Base-by-base conservation (phyloP, 75 land plant genomes). In the Pseudotsuga menziesii region DNA sequence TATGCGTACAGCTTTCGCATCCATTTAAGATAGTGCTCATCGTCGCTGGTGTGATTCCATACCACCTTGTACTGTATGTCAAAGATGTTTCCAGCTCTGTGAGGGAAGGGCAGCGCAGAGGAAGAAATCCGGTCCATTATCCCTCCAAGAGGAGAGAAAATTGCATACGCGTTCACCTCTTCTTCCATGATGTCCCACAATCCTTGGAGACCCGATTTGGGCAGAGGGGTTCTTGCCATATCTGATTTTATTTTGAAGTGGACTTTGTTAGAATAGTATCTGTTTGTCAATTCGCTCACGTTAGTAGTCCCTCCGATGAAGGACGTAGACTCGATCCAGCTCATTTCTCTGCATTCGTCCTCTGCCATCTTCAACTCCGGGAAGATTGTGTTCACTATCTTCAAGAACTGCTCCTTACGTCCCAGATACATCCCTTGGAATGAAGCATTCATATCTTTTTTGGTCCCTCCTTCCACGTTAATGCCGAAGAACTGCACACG, bases 361-460 rank as follows among this genome's bases (percentile, higher is more conserved):
- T 72, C 58, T 1, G 63, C 19, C 39, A 75, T 55, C 5, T 22
- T 48, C 61, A 75, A 71, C 39, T 75, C 77, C 14, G 77, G 77
- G n/a, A 75, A 75, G 77, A 13, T 57, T 22, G 5, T 23, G 19
- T 22, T 32, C 2, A 75, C 39, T 15, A 11, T 55, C 5, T 25
- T 13, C 15, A 75, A 29, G 16, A 55, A n/a, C 15, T 55, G 26
- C 15, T 44, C 61, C 15, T 56, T 61, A 12, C 17, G 58, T 25
- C 77, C 77, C 5, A 75, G 63, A 27, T 75, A 75, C 36, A 56
- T 32, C 2, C 77, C 77, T 19, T 56, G 57, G 61, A 75, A 56
- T 3, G 61, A 56, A 3, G 39, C 61, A 11, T 4, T 17, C 14
- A 57, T 26, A 13, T 11, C 60, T 5, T 11, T 57, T 15, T 75